Evolutionary conservation across 1,284 basidiomycete species (phyloP).

Genomic region (Tylopilus sp.): DNA sequence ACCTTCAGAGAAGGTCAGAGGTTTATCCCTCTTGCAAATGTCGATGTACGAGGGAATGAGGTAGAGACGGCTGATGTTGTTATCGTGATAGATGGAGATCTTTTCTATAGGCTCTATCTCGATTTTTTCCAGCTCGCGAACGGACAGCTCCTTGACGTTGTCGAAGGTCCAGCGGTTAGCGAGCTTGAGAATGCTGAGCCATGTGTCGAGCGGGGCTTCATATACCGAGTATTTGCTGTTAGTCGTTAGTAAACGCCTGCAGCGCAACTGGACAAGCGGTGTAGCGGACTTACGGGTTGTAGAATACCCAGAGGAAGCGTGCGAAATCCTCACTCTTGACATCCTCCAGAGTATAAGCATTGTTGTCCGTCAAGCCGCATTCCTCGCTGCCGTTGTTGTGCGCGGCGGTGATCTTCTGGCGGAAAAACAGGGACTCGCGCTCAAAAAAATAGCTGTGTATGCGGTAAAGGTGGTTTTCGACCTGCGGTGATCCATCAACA

Average conservation of each 20-base stretch:
- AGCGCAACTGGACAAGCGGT: neutral
- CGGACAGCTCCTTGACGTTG: constrained; percentile 45
- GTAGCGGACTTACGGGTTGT: constrained; percentile 51
- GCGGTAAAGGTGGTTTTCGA: constrained; percentile 44
- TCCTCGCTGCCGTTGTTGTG: constrained; percentile 34
- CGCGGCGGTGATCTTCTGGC: constrained; percentile 37
- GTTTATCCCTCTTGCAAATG: constrained; percentile 44
- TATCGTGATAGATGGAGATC: constrained; percentile 48
- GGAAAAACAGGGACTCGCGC: constrained; percentile 53
- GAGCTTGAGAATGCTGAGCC: constrained; percentile 49
- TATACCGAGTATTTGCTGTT: constrained; percentile 53
- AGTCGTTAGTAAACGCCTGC: constrained; percentile 9
- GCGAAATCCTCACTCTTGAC: constrained; percentile 48
- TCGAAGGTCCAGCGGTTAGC: constrained; percentile 48
- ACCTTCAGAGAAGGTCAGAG: constrained; percentile 46
- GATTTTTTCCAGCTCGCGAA: constrained; percentile 47
- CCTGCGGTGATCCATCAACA: constrained; percentile 33
- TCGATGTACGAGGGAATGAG: constrained; percentile 46
- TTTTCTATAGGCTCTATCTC: constrained; percentile 44
- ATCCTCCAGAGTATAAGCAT: constrained; percentile 44
- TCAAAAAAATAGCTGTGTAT: constrained; percentile 58
- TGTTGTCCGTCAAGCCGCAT: constrained; percentile 39
- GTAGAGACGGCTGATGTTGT: constrained; percentile 43
- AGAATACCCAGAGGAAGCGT: constrained; percentile 58
- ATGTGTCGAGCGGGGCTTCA: constrained; percentile 46